Evolutionary conservation across 169 alveolate genomes (phyloP).

Genomic region (Cryptosporidium felis): DNA sequence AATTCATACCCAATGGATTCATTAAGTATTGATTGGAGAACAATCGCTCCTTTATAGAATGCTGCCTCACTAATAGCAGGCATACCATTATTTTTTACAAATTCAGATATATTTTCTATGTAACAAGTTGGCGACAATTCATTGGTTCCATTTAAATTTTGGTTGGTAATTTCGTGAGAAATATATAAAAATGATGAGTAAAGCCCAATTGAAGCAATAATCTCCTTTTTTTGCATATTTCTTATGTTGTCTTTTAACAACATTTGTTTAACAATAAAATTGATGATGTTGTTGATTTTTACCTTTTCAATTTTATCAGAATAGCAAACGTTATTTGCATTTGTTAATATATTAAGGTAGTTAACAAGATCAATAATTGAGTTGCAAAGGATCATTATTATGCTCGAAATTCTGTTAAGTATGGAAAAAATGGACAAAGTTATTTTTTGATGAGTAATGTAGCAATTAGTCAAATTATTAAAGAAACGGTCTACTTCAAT

Average conservation of each 20-base stretch:
- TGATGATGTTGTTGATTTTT: background rate
- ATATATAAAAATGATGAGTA: slow-evolving; percentile 1
- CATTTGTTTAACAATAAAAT: background rate
- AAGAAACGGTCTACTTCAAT: background rate
- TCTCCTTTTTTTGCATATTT: background rate
- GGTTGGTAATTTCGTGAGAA: background rate
- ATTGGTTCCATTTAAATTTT: background rate
- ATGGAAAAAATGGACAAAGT: background rate
- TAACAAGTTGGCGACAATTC: background rate
- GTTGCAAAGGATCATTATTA: background rate
- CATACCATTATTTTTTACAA: background rate
- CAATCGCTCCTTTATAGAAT: slow-evolving; percentile 24
- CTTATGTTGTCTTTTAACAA: background rate
- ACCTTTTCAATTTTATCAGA: background rate
- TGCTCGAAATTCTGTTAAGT: background rate
- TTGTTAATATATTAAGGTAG: background rate
- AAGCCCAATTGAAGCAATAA: slow-evolving; percentile 16
- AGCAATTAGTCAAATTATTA: background rate
- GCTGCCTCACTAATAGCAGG: background rate
- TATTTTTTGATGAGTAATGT: slow-evolving; percentile 5
- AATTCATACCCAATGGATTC: background rate
- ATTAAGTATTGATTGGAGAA: slow-evolving; percentile 4
- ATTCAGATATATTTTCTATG: background rate
- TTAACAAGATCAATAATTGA: background rate
- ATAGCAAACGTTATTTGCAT: background rate